Conservation (phyloP, 179 eudicot species). For the Nepenthes alata region DNA sequence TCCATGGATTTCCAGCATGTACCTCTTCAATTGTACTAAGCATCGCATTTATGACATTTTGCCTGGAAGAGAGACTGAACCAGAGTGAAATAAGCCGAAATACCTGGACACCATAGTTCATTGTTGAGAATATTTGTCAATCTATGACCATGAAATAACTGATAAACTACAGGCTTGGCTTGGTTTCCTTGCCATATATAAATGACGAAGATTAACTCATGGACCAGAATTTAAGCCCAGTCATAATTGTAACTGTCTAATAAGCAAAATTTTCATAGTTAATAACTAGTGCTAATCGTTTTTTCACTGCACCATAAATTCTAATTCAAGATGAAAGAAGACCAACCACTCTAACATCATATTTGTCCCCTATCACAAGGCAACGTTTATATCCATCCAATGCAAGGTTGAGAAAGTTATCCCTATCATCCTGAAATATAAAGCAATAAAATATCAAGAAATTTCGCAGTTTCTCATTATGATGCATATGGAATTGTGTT, state of each 20-base stretch:
- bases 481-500: too few species aligned
- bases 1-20: conserved; percentile 5
- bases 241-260: neutral
- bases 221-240: neutral
- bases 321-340: neutral
- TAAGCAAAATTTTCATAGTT: too few species aligned
- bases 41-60: conserved; percentile 71
- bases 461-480: too few species aligned
- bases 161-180: neutral
- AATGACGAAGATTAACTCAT: neutral
- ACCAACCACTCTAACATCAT: conserved; percentile 90
- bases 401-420: conserved; percentile 69
- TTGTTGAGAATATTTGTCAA: neutral
- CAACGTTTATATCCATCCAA: conserved; percentile 81
- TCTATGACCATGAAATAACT: neutral
- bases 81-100: conserved; percentile 96
- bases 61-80: conserved; percentile 75
- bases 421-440: conserved; percentile 73
- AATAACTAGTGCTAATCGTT: too few species aligned
- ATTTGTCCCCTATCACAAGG: conserved; percentile 84
- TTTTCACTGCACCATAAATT: neutral
- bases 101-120: conserved; percentile 37
- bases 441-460: too few species aligned
- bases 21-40: conserved; percentile 75
- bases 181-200: neutral